Evolutionary conservation across 495 filamentous ascomycete species (phyloP), one percentile per base, ranked within the genome.

Genomic region (Penicillium argentinense): DNA sequence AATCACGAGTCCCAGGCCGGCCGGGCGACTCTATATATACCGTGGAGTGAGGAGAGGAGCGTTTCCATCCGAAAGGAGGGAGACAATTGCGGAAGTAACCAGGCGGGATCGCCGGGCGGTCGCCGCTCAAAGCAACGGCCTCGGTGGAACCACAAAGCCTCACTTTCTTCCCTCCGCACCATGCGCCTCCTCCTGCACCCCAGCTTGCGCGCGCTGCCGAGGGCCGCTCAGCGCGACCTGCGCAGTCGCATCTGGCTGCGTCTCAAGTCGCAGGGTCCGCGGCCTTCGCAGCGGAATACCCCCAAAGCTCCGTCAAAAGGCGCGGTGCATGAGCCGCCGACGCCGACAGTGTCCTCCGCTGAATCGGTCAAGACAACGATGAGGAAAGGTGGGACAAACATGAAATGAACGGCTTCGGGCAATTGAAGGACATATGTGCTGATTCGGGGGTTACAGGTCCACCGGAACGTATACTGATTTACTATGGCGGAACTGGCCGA

Each of bases 401-500:
- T n/a, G n/a, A n/a, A 26, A n/a, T 33, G 4, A 12, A 3, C 3
- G 9, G 28, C 11, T 18, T 16, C n/a, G 19, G 38, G 26, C n/a
- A n/a, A n/a, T n/a, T n/a, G 7, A 12, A 16, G 12, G n/a, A 16
- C 16, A 23, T 5, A 24, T 18, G 27, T 51, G 45, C 56, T 68
- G 38, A 63, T 32, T 28, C 34, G 14, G 5, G 26, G 12, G 18
- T 19, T n/a, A n/a, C n/a, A n/a, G n/a, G n/a, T n/a, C n/a, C n/a
- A n/a, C n/a, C n/a, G n/a, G n/a, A n/a, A n/a, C n/a, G n/a, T n/a
- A n/a, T n/a, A n/a, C n/a, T n/a, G n/a, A n/a, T 92, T 49, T 91
- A 86, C 56, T 80, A 88, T 74, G 83, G 82, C 29, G 87, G 88
- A 50, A 84, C 80, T 6, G 74, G 72, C 13, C 74, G 78, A 49